phyloP scores from a whole-genome alignment of 306 rosid genomes.

The Malus fusca region DNA sequence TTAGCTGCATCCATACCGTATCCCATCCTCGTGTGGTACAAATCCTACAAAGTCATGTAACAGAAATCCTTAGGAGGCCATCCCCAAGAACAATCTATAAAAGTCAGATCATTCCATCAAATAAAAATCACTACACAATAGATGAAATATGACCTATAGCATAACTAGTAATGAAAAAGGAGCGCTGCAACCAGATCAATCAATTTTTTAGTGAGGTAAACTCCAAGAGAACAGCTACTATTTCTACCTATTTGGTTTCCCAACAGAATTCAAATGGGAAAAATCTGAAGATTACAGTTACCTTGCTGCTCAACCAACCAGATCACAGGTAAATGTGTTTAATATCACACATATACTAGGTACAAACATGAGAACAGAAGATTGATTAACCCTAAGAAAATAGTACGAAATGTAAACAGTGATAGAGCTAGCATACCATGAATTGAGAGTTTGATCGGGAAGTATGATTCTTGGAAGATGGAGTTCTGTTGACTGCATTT shows the following conservation, averaged over 20 bases:
- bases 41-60: constrained; percentile 36
- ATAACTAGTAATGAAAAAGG: not conserved
- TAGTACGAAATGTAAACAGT: not conserved
- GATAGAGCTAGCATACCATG: constrained; percentile 41
- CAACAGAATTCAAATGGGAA: not conserved
- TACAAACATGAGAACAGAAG: not conserved
- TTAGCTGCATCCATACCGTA: constrained; percentile 59
- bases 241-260: not conserved
- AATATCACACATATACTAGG: not conserved
- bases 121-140: not conserved
- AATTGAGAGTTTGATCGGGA: constrained; percentile 61
- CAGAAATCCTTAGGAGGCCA: not conserved
- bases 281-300: not conserved
- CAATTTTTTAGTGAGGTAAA: not conserved
- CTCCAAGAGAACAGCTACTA: not conserved
- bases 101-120: not conserved
- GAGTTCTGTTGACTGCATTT: constrained; percentile 39
- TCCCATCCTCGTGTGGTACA: constrained; percentile 70
- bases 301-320: not conserved
- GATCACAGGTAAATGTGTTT: not conserved
- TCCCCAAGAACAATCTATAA: not conserved
- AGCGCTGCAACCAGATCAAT: not conserved
- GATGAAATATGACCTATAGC: not conserved
- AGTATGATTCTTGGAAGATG: constrained; percentile 57
- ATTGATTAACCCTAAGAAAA: not conserved